Conservation (phyloP, 2,329 filamentous ascomycete species). For the Taxawa tesnikishii region DNA sequence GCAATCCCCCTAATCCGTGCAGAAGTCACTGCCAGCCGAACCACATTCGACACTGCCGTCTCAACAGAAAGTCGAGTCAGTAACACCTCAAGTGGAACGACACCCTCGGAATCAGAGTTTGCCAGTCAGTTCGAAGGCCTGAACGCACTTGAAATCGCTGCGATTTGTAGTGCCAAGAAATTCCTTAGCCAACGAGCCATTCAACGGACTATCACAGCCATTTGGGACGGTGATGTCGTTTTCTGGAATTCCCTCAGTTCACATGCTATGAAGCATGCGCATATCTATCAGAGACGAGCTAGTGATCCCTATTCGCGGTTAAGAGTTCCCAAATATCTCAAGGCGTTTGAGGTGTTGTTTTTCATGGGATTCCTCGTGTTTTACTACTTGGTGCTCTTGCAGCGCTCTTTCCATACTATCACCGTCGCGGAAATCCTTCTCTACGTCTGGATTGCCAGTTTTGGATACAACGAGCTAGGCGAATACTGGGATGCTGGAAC, state of each 20-base stretch:
- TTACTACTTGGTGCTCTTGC: constrained; percentile 77
- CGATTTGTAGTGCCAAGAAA: constrained; percentile 68
- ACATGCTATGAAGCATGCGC: constrained; percentile 60
- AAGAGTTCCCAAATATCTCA: constrained; percentile 72
- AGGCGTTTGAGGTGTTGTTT: constrained; percentile 72
- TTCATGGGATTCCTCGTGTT: constrained; percentile 64
- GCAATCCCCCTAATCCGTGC: too few relatives aligned
- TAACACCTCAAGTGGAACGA: neutral
- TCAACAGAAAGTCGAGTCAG: constrained; percentile 1
- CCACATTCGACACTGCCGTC: constrained; percentile 1
- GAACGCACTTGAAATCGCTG: constrained; percentile 79
- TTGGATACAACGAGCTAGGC: constrained; percentile 70
- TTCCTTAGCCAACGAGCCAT: constrained; percentile 72
- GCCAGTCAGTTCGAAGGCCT: constrained; percentile 64
- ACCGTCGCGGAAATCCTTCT: constrained; percentile 59
- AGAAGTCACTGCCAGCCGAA: too few relatives aligned
- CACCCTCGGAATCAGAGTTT: constrained; percentile 33
- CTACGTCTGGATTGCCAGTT: constrained; percentile 77
- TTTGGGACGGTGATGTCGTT: constrained; percentile 77
- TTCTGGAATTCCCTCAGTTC: constrained; percentile 76
- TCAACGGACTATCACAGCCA: constrained; percentile 70
- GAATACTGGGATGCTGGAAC: constrained; percentile 79
- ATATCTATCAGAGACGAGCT: constrained; percentile 55
- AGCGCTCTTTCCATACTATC: constrained; percentile 49
- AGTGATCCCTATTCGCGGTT: constrained; percentile 65